Conservation (phyloP, 257 asterid species). For the Buddleja alternifolia region DNA sequence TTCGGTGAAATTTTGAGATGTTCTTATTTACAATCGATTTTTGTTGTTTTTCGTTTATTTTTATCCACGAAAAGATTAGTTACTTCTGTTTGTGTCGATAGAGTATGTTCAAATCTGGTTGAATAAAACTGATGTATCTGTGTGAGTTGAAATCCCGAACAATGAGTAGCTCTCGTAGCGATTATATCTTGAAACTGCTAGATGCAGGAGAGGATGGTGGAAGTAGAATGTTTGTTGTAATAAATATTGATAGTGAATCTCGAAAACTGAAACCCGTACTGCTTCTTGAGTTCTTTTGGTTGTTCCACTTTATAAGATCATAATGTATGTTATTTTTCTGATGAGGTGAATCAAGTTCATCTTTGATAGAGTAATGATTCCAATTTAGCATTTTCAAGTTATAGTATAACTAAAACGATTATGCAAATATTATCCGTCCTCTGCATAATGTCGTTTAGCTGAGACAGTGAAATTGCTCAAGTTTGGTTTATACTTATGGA, state of each 20-base stretch:
- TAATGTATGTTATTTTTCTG: neutral
- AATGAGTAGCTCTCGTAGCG: conserved; percentile 15
- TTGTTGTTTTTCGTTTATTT: neutral
- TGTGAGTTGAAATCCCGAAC: conserved; percentile 26
- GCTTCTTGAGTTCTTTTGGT: neutral
- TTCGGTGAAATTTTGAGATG: conserved; percentile 40
- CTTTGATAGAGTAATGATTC: neutral
- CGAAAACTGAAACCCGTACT: neutral
- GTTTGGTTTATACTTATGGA: neutral
- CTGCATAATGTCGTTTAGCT: neutral
- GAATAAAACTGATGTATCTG: conserved; percentile 34
- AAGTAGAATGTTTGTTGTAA: neutral
- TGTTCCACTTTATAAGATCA: neutral
- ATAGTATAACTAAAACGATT: neutral
- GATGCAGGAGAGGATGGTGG: neutral
- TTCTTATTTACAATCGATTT: neutral
- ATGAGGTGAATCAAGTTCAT: neutral
- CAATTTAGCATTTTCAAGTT: conserved; percentile 3
- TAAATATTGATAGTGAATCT: conserved; percentile 16
- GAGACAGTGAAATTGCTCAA: neutral
- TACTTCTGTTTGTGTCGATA: conserved; percentile 11
- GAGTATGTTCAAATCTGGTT: conserved; percentile 24
- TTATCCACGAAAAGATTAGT: conserved; percentile 16
- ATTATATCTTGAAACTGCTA: conserved; percentile 5
- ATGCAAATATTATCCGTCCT: neutral